phyloP scores from a whole-genome alignment of 2,329 filamentous ascomycete genomes.

The Alternaria burnsii region DNA sequence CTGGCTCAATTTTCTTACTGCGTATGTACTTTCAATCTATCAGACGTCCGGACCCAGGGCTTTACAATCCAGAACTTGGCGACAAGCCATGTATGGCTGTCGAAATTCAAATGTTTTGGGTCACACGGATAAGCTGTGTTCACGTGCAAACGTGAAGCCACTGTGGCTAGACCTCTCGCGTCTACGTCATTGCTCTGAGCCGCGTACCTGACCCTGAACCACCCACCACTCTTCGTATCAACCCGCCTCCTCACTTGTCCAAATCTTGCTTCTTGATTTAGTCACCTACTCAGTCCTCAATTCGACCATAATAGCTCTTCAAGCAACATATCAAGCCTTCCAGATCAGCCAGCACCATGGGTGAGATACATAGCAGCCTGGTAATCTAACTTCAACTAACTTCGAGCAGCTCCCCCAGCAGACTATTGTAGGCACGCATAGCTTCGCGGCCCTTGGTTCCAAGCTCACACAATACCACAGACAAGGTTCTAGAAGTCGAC shows the following conservation, averaged over 20 bases:
- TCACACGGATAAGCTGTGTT: not conserved
- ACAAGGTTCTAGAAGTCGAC: constrained; percentile 68
- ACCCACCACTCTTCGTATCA: not conserved
- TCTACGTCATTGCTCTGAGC: constrained; percentile 25
- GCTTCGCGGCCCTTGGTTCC: no score
- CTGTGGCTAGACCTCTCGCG: constrained; percentile 24
- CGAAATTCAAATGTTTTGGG: not conserved
- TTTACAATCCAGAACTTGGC: not conserved
- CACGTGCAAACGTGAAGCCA: constrained; percentile 25
- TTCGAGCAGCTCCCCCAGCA: constrained; percentile 24
- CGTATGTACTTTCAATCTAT: not conserved
- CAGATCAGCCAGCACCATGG: constrained; percentile 23
- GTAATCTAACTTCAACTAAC: constrained; percentile 23
- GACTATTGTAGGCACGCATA: constrained; percentile 37
- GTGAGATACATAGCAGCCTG: constrained; percentile 23
- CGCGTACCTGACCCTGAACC: constrained; percentile 13
- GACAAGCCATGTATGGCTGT: not conserved
- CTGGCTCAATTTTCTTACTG: not conserved
- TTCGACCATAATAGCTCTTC: not conserved
- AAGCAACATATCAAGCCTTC: not conserved
- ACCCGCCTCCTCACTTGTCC: constrained; percentile 1
- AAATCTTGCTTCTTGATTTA: not conserved
- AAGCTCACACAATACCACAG: constrained; percentile 14
- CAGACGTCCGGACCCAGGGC: not conserved
- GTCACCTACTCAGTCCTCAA: not conserved